Conservation (phyloP, 139 green algal genomes). For the Haematococcus sp. region DNA sequence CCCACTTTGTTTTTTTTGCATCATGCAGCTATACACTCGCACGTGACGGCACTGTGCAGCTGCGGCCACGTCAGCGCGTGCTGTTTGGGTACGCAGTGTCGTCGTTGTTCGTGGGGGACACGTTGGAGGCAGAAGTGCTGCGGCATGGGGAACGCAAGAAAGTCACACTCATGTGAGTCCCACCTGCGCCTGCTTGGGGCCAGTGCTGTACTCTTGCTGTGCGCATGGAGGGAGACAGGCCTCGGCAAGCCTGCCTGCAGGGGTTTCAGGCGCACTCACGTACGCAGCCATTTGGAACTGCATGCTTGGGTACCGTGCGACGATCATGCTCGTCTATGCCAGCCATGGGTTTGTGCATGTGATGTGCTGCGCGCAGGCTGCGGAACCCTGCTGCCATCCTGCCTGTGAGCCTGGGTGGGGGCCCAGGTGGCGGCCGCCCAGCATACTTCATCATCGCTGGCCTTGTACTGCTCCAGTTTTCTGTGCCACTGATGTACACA, state of each 20-base stretch:
- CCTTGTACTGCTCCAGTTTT: not conserved
- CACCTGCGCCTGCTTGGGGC: no score
- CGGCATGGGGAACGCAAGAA: not conserved
- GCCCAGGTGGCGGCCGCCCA: not conserved
- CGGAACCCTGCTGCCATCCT: conserved; percentile 8
- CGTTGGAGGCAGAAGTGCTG: conserved; percentile 14
- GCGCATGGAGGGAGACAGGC: no score
- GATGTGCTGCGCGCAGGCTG: conserved; percentile 11
- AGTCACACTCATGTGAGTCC: not conserved
- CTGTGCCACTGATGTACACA: conserved; percentile 1
- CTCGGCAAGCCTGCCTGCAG: no score
- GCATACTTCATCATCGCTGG: not conserved
- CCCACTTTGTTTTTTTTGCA: not conserved
- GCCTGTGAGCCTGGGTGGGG: conserved; percentile 11
- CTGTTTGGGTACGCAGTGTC: conserved; percentile 29
- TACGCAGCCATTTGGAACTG: no score
- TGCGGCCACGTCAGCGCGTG: conserved; percentile 18
- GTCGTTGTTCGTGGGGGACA: conserved; percentile 5
- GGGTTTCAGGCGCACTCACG: no score
- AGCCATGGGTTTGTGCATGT: not conserved
- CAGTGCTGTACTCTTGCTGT: no score
- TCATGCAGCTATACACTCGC: not conserved
- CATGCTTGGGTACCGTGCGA: no score
- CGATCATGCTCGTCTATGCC: no score
- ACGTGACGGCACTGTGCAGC: conserved; percentile 10